A percentile compares a stretch with the other conserved stretches of the same genome.
Conservation (phyloP, 345 rosid species). For the Durio zibethinus region DNA sequence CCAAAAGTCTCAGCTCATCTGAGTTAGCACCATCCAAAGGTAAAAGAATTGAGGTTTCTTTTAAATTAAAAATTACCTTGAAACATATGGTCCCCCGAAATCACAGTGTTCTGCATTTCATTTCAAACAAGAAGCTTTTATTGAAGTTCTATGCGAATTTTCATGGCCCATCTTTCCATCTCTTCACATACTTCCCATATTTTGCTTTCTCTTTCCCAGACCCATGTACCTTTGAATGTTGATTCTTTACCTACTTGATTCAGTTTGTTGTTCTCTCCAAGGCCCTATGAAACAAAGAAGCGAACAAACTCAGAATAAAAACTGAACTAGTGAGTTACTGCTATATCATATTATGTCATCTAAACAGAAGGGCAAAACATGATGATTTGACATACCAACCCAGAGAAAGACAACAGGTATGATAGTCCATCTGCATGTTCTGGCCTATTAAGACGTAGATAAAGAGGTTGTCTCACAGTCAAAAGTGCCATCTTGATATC, state of each 20-base stretch:
- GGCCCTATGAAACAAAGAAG: constrained; percentile 9
- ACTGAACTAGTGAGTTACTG: neutral
- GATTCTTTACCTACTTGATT: constrained; percentile 3
- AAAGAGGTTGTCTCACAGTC: constrained; percentile 17
- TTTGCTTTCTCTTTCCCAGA: constrained; percentile 31
- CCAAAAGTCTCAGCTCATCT: neutral
- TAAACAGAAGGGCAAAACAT: neutral
- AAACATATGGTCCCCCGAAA: neutral
- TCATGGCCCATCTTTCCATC: constrained; percentile 24
- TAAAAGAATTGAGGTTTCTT: neutral
- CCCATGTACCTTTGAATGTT: constrained; percentile 17
- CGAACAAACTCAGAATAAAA: neutral
- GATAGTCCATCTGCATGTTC: constrained; percentile 17
- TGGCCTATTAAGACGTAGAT: constrained; percentile 7
- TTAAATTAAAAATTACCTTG: neutral
- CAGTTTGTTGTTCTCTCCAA: constrained; percentile 8
- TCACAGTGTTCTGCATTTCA: neutral
- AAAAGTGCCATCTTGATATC: constrained; percentile 22
- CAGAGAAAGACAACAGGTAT: constrained; percentile 13
- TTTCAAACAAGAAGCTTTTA: neutral
- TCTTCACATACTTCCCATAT: constrained; percentile 27
- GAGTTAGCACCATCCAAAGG: neutral
- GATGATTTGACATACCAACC: constrained; percentile 16
- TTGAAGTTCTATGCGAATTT: neutral
- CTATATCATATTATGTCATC: neutral